Conservation (phyloP, 768 basidiomycete species). For the Leucocoprinus sp. region DNA sequence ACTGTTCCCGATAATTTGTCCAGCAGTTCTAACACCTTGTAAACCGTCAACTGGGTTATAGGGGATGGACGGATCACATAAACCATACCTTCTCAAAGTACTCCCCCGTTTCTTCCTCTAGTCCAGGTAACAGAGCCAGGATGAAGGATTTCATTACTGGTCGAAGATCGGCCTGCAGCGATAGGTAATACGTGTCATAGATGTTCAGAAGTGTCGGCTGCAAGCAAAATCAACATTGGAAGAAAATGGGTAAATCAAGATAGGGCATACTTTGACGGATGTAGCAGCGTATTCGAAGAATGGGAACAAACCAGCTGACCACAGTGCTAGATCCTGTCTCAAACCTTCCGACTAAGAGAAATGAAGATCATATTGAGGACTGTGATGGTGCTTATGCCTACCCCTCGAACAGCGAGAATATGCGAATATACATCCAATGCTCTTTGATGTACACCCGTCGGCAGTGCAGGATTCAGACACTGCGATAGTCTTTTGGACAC, state of each 20-base stretch:
- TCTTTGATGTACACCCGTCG: conserved; percentile 93
- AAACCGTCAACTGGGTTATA: conserved; percentile 1
- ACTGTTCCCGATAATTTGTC: conserved; percentile 80
- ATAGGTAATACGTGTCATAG: conserved; percentile 90
- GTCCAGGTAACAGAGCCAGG: conserved; percentile 84
- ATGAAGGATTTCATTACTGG: conserved; percentile 94
- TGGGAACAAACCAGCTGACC: conserved; percentile 95
- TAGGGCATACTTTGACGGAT: conserved; percentile 71
- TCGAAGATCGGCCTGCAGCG: conserved; percentile 70
- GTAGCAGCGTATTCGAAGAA: conserved; percentile 99
- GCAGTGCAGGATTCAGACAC: conserved; percentile 95
- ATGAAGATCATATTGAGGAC: background rate
- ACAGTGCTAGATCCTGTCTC: conserved; percentile 76
- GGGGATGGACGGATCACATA: conserved; percentile 9
- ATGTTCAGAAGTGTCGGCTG: conserved; percentile 84
- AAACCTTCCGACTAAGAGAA: conserved; percentile 76
- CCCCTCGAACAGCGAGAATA: conserved; percentile 85
- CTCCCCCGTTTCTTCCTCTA: conserved; percentile 97
- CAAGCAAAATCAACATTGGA: background rate
- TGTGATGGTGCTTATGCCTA: conserved; percentile 29
- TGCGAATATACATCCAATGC: conserved; percentile 93
- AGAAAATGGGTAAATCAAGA: background rate
- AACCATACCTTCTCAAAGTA: conserved; percentile 79
- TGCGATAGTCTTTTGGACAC: conserved; percentile 94
- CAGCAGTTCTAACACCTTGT: conserved; percentile 74